Base-by-base conservation (phyloP, 345 rosid genomes). In the Brassica rapa region DNA sequence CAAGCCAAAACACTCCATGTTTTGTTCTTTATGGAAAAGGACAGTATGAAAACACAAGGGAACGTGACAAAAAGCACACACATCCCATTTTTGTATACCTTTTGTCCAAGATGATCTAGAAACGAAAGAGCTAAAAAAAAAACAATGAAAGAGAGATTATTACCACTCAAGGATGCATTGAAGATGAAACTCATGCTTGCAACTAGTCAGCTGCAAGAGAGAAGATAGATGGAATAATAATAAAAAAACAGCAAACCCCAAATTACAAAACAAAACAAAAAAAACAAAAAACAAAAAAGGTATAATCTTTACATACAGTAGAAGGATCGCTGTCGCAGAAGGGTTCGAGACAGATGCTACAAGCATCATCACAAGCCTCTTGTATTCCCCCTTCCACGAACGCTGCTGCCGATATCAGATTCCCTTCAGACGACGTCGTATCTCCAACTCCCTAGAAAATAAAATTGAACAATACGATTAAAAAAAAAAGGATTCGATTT, bases 91-190 rank as follows among this genome's bases (percentile, higher is more conserved):
- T 14, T 46, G 53, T 46, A 46, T 46, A 46, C 2, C 6, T 14
- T 46, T 4, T 12, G 53, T 46, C 14, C 15, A 4, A 43, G 4
- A 46, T 43, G n/a, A 11, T 10, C 51, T 43, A 46, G 6, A 46
- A 46, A 14, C 14, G 53, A 46, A 46, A 46, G 15, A 43, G 53
- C 53, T 46, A 15, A 46, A 14, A 32, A 14, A 32, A 41, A 10
- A 49, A 49, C 2, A 5, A 4, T n/a, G 16, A 46, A 43, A 46
- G 53, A 46, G 15, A 46, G 56, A n/a, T 0, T 49, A 7, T 68
- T 84, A 94, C 98, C 99, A 95, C 81, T 95, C 99, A 51, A 95
- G 99, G 62, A 95, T 84, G 82, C 99, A 95, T 84, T 93, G 99
- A 68, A 95, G 97, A 84, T 95, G 99, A 83, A 80, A 95, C 87